Evolutionary conservation across 2,329 filamentous ascomycete genomes (phyloP).

Genomic region (Diaporthe vaccinii): DNA sequence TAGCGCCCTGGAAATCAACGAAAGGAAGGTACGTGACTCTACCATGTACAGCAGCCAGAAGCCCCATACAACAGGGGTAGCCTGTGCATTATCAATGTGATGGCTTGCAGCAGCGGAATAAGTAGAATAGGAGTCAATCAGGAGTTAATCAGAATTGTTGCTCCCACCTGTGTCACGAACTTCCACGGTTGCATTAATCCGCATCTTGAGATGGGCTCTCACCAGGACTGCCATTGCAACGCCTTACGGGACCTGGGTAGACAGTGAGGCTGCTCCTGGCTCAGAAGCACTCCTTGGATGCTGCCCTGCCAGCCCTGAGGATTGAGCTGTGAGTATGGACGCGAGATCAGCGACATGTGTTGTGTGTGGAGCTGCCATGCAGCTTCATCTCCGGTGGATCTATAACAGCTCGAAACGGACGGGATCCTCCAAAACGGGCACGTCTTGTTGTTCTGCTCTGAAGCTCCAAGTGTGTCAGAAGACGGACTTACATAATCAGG

Average conservation of each 20-base stretch:
- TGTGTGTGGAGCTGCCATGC: neutral
- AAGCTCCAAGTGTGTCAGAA: slow-evolving; percentile 15
- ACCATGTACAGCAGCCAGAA: neutral
- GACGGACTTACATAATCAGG: slow-evolving; percentile 8
- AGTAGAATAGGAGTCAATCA: no score
- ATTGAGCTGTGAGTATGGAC: neutral
- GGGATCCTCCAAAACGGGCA: slow-evolving; percentile 8
- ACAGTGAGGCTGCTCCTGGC: neutral
- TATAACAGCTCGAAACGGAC: slow-evolving; percentile 20
- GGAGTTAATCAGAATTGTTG: no score
- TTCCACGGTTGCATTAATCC: neutral
- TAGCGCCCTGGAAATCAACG: neutral
- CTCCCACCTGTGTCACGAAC: neutral
- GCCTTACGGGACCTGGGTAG: neutral
- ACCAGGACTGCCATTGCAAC: neutral
- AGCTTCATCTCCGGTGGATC: neutral
- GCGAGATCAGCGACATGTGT: slow-evolving; percentile 1
- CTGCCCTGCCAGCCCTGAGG: slow-evolving; percentile 1
- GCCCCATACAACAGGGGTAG: neutral
- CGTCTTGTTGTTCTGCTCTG: slow-evolving; percentile 1
- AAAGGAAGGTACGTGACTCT: neutral
- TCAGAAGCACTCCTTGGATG: neutral
- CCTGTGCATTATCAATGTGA: neutral
- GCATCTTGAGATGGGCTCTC: neutral
- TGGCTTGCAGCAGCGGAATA: neutral